Conservation (phyloP, 2,329 filamentous ascomycete species). For the Lomentospora prolificans region DNA sequence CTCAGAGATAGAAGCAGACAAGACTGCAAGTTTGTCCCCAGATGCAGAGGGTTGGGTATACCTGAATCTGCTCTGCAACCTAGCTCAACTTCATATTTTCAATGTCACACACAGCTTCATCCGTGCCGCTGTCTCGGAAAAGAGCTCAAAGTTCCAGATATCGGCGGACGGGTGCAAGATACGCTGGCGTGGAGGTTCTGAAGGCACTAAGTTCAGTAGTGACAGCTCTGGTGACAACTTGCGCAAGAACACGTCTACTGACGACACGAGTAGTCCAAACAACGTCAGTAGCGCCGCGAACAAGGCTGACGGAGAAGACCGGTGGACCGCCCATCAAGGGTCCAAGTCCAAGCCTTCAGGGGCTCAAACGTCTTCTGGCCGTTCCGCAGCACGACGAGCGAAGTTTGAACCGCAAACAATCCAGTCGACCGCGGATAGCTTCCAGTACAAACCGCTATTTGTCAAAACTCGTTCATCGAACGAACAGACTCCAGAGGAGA, state of each 20-base stretch:
- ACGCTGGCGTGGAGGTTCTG: constrained; percentile 63
- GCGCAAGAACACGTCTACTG: constrained; percentile 36
- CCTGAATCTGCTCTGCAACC: constrained; percentile 66
- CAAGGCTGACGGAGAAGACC: neutral
- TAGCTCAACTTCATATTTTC: constrained; percentile 78
- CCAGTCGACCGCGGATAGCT: constrained; percentile 35
- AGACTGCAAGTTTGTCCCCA: constrained; percentile 37
- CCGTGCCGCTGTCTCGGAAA: constrained; percentile 57
- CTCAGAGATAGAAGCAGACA: constrained; percentile 13
- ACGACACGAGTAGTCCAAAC: constrained; percentile 29
- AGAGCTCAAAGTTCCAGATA: constrained; percentile 67
- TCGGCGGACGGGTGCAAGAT: constrained; percentile 71
- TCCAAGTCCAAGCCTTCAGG: neutral
- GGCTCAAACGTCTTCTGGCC: neutral
- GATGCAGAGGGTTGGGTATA: constrained; percentile 73
- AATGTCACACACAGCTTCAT: constrained; percentile 75
- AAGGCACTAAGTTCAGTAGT: constrained; percentile 56
- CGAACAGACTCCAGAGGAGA: constrained; percentile 39
- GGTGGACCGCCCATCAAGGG: neutral
- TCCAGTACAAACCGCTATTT: constrained; percentile 58
- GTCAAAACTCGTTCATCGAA: constrained; percentile 37
- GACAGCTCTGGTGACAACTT: constrained; percentile 46
- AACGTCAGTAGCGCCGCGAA: constrained; percentile 19
- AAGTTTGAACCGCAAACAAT: constrained; percentile 11
- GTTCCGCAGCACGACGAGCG: neutral